phyloP scores from a whole-genome alignment of 2,329 filamentous ascomycete species.

The Ceratocystiopsis minuta region DNA sequence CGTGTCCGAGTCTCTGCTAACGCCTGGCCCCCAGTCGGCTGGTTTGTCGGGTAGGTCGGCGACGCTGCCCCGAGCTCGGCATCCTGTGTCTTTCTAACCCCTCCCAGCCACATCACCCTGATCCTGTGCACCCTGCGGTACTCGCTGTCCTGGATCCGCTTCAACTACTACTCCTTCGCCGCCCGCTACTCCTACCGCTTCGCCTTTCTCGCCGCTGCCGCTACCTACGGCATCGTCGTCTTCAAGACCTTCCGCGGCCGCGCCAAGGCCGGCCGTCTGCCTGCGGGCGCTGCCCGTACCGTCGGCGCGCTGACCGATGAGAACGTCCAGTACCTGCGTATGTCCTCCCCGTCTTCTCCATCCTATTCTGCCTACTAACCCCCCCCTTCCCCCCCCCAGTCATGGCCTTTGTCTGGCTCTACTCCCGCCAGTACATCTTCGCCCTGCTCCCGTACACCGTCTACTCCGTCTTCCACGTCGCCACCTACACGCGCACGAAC shows the following conservation, averaged over 20 bases:
- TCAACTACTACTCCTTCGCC: conserved; percentile 67
- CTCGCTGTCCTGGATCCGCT: conserved; percentile 64
- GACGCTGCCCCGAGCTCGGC: too few relatives aligned
- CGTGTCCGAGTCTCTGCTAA: conserved; percentile 16
- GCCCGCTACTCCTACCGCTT: conserved; percentile 76
- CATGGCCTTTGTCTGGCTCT: conserved; percentile 91
- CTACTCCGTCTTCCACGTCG: conserved; percentile 97
- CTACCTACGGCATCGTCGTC: conserved; percentile 93
- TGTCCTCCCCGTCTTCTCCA: conserved; percentile 18
- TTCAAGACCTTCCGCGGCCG: conserved; percentile 72
- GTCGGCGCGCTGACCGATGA: conserved; percentile 64
- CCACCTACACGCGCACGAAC: conserved; percentile 88
- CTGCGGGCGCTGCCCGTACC: conserved; percentile 32
- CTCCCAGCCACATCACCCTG: conserved; percentile 63
- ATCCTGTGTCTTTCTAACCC: background rate
- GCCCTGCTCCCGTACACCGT: conserved; percentile 87
- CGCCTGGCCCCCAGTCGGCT: conserved; percentile 38
- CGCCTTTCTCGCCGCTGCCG: conserved; percentile 74
- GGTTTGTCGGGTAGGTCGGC: conserved; percentile 59
- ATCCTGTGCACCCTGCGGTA: conserved; percentile 74
- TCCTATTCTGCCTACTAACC: too few relatives aligned
- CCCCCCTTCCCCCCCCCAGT: conserved; percentile 28
- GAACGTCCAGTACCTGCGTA: conserved; percentile 95
- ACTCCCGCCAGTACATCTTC: conserved; percentile 72
- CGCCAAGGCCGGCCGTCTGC: conserved; percentile 42